Percentiles rank a stretch among this genome's conserved stretches.
Conservation (phyloP, 1,284 basidiomycete species). For the Inonotus hispidus region DNA sequence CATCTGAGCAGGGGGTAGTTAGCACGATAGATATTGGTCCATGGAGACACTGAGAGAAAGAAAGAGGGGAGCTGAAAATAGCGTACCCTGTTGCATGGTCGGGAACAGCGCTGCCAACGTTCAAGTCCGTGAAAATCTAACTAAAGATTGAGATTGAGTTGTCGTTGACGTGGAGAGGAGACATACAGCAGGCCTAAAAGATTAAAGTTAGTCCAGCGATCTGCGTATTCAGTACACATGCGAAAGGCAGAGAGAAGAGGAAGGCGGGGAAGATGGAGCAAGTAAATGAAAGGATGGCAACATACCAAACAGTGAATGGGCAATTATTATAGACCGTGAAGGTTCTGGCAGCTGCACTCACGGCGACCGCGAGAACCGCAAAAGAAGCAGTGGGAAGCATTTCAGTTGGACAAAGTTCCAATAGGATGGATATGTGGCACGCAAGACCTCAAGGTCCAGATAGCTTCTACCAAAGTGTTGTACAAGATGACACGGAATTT, state of each 20-base stretch:
- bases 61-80: constrained; percentile 14
- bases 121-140: constrained; percentile 23
- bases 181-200: constrained; percentile 19
- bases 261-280: neutral
- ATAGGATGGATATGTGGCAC: too few species aligned
- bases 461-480: too few species aligned
- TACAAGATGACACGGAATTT: neutral
- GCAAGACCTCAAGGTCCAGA: too few species aligned
- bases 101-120: constrained; percentile 21
- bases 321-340: constrained; percentile 30
- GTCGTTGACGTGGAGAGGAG: neutral
- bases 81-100: constrained; percentile 16
- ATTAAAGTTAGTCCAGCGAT: neutral
- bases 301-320: constrained; percentile 30
- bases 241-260: neutral
- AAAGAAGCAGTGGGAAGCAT: neutral
- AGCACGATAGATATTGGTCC: neutral
- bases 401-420: too few species aligned
- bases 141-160: constrained; percentile 2
- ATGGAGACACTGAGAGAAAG: too few species aligned
- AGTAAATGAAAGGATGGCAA: neutral
- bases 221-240: neutral
- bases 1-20: constrained; percentile 19
- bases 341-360: constrained; percentile 33
- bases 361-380: constrained; percentile 22